Base-by-base conservation (phyloP, 1,284 basidiomycete species). In the Ustilago nuda region DNA sequence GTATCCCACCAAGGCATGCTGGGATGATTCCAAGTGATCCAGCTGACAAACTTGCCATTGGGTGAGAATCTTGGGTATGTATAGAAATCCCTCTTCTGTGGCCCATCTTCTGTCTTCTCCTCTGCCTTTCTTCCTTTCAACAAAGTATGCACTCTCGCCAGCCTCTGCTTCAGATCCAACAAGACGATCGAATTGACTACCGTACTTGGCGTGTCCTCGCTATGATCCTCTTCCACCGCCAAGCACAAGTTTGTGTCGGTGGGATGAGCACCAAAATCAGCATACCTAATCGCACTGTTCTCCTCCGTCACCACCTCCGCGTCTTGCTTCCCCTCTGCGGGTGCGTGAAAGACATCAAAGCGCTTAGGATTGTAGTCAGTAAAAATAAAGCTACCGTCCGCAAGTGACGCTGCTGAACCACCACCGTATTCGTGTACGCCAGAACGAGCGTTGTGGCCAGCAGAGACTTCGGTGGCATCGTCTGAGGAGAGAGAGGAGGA, bases 1-100 rank as follows among this genome's bases (percentile, higher is more conserved):
- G 89, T 88, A 19, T 90, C 91, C 78, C 92, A 90, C 91, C 92
- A 94, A 23, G 92, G 92, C 93, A 94, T 93, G 79, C 92, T 90
- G 0, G 93, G 93, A 72, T 87, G 86, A 37, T 83, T 79, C 92
- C 92, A 94, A 68, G 91, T 88, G 54, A 91, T 87, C 91, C 91
- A 94, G 3, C 89, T 89, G 19, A 94, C 78, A 50, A 88, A 88
- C 23, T 86, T 87, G 0, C 92, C 93, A 76, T 92, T 89, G 0
- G 91, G 89, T 27, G 91, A 92, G 85, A 93, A 92, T 32, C 85
- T 87, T 0, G 92, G 90, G 1, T 88, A 77, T 6, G 82, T 87
- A 79, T 92, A 92, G 84, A 92, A 92, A 81, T 92, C 91, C 4
- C 89, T 88, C 11, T 91, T 91, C 32, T 69, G 61, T 11, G 71